A percentile compares a stretch with the other conserved stretches of the same genome.
Conservation (phyloP, 371 early-diverging fungal genomes). For the Syncephalastrum monosporum region DNA sequence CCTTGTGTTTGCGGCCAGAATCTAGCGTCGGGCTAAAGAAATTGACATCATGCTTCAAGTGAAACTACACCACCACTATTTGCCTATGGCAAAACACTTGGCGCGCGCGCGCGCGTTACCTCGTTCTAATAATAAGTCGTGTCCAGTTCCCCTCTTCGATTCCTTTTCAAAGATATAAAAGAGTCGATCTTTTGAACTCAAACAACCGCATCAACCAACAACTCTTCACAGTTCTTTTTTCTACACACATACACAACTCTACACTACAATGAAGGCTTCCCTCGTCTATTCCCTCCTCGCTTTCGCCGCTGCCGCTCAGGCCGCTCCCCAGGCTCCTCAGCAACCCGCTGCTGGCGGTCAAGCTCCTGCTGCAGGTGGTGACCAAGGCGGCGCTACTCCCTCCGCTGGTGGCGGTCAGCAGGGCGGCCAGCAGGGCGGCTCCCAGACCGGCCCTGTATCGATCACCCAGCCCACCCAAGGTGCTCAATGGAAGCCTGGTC, state of each 20-base stretch:
- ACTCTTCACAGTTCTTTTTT: slow-evolving; percentile 20
- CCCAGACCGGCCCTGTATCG: slow-evolving; percentile 27
- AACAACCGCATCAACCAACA: no score
- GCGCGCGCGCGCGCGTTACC: no score
- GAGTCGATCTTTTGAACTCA: no score
- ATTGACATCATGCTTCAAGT: no score
- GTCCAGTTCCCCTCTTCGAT: no score
- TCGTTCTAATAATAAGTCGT: no score
- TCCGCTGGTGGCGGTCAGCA: slow-evolving; percentile 12
- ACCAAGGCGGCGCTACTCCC: slow-evolving; percentile 1
- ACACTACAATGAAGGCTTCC: slow-evolving; percentile 13
- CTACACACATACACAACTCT: no score
- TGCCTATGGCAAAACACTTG: no score
- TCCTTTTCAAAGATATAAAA: no score
- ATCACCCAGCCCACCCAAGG: slow-evolving; percentile 39
- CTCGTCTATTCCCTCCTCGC: slow-evolving; percentile 10
- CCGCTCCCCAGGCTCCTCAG: slow-evolving; percentile 7
- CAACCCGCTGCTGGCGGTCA: slow-evolving; percentile 1
- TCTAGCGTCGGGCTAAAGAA: no score
- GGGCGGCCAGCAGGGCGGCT: slow-evolving; percentile 1
- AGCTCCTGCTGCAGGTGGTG: slow-evolving; percentile 8
- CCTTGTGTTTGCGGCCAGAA: no score
- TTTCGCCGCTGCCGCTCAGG: slow-evolving; percentile 7
- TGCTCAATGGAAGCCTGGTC: slow-evolving; percentile 41
- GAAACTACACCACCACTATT: no score